Conservation (phyloP, 176 grass and related monocot species). For the Poa annua region DNA sequence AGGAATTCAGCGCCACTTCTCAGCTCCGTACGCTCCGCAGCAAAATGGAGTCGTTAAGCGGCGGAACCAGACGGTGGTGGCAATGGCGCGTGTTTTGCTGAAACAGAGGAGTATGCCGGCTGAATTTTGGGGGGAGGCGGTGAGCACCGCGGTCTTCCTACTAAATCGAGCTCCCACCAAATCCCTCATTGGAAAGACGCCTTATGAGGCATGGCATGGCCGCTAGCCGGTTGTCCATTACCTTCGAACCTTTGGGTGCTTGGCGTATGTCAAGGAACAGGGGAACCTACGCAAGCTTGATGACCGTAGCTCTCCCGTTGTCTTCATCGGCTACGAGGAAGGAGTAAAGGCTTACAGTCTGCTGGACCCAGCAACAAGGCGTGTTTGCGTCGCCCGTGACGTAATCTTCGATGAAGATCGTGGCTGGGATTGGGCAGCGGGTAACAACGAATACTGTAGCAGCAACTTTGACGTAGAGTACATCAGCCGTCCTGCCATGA, state of each 20-base stretch:
- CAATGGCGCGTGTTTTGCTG: too few species aligned
- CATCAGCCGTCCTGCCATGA: neutral
- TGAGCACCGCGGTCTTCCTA: too few species aligned
- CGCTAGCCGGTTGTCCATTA: too few species aligned
- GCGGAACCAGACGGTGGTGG: neutral
- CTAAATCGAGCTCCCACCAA: too few species aligned
- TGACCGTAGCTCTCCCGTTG: too few species aligned
- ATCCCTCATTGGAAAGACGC: neutral
- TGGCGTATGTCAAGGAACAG: too few species aligned
- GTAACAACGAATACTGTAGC: accelerated
- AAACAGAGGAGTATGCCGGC: too few species aligned
- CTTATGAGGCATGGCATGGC: too few species aligned
- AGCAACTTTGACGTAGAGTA: neutral
- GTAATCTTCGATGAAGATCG: neutral
- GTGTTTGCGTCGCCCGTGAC: neutral
- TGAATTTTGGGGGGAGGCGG: too few species aligned
- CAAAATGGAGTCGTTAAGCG: neutral
- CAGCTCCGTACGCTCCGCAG: neutral
- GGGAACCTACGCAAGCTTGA: too few species aligned
- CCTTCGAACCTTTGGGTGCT: too few species aligned
- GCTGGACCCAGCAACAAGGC: neutral
- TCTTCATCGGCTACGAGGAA: neutral
- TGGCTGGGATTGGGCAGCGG: neutral
- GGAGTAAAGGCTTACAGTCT: neutral
- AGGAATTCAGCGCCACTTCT: neutral